phyloP scores from a whole-genome alignment of 805 yeast genomes.

The Clavispora phyllophila region DNA sequence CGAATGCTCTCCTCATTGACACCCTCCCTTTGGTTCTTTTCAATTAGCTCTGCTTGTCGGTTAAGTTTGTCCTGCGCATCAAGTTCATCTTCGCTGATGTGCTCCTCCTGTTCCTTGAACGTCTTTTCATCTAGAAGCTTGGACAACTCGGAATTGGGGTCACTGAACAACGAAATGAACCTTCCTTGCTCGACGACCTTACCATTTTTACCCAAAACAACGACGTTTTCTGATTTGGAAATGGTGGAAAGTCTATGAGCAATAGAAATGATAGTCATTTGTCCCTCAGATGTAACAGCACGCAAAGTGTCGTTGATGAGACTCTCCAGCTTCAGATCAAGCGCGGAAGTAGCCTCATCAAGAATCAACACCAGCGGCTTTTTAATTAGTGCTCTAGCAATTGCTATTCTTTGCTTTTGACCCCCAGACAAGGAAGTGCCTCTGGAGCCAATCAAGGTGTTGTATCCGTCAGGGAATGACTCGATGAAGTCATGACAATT shows the following conservation, averaged over 20 bases:
- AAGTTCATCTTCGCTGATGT: conserved; percentile 19
- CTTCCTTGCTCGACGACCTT: conserved; percentile 37
- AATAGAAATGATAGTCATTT: conserved; percentile 40
- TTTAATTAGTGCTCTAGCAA: conserved; percentile 68
- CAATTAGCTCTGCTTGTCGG: conserved; percentile 21
- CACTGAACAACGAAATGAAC: conserved; percentile 35
- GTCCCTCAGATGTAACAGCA: conserved; percentile 32
- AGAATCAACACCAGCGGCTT: conserved; percentile 58
- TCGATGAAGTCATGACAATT: conserved; percentile 54
- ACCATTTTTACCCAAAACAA: conserved; percentile 40
- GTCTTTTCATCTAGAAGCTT: conserved; percentile 36
- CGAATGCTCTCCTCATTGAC: conserved; percentile 21
- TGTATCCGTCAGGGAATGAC: conserved; percentile 56
- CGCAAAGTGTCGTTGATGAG: conserved; percentile 39
- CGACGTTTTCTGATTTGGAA: conserved; percentile 39
- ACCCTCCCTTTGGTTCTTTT: conserved; percentile 12
- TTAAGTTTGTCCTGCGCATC: conserved; percentile 23
- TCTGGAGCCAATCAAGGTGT: conserved; percentile 50
- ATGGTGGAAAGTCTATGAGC: conserved; percentile 43
- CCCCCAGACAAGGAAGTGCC: conserved; percentile 67
- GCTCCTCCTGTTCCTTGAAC: conserved; percentile 16
- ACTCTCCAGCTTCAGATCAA: conserved; percentile 49
- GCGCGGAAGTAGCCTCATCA: conserved; percentile 68
- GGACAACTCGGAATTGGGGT: conserved; percentile 38
- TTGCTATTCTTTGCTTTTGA: conserved; percentile 72